A percentile compares a stretch with the other conserved stretches of the same genome.
Evolutionary conservation across 257 asterid genomes (phyloP).

Genomic region (Solanum ossicruentum): DNA sequence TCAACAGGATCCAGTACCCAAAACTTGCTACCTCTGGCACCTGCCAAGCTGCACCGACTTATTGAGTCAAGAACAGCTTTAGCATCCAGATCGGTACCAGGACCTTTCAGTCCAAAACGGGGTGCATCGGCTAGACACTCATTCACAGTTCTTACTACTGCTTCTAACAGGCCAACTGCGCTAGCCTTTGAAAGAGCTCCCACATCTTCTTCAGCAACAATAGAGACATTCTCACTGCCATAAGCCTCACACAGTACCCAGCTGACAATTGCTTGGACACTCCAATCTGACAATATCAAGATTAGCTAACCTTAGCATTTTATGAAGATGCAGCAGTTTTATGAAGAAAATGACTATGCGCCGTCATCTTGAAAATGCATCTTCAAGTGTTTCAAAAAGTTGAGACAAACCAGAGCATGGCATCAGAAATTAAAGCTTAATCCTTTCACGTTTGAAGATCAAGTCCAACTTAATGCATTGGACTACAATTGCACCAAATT

Average conservation of each 20-base stretch:
- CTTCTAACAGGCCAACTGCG: conserved; percentile 27
- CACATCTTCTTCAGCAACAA: conserved; percentile 76
- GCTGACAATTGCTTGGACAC: conserved; percentile 83
- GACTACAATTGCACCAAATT: neutral
- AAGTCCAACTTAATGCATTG: neutral
- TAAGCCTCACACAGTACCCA: conserved; percentile 53
- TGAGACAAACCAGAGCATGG: neutral
- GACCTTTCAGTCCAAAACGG: conserved; percentile 39
- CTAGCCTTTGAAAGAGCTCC: conserved; percentile 39
- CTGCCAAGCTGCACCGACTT: conserved; percentile 52
- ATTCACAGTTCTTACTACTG: conserved; percentile 45
- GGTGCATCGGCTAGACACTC: conserved; percentile 44
- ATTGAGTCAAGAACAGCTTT: conserved; percentile 57
- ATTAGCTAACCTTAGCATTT: conserved; percentile 21
- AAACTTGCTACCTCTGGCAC: conserved; percentile 47
- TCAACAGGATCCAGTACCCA: conserved; percentile 89
- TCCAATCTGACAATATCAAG: conserved; percentile 66
- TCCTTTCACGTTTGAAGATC: neutral
- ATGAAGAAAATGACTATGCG: neutral
- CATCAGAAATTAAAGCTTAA: neutral
- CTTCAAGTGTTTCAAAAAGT: neutral
- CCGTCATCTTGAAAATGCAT: neutral
- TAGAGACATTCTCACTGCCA: conserved; percentile 38
- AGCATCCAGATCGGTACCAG: conserved; percentile 22
- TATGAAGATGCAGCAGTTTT: neutral